Percentiles rank a stretch among this genome's conserved stretches.
Conservation (phyloP, 768 basidiomycete genomes). For the Boletus subparvulus region DNA sequence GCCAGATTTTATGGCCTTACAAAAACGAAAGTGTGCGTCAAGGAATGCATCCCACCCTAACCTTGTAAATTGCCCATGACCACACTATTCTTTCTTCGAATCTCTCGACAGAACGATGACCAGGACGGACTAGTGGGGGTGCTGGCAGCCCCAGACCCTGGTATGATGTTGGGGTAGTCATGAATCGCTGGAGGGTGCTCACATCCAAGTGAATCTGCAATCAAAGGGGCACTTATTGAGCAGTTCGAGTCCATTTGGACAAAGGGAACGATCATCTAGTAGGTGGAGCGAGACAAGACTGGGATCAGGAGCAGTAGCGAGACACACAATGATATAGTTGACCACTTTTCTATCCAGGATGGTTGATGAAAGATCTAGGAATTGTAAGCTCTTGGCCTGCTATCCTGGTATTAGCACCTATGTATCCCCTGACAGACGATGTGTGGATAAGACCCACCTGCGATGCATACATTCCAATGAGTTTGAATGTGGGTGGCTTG, state of each 20-base stretch:
- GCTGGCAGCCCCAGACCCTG: constrained; percentile 13
- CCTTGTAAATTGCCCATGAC: too few relatives aligned
- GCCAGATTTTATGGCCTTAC: too few relatives aligned
- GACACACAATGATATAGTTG: constrained; percentile 74
- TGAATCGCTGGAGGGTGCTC: constrained; percentile 68
- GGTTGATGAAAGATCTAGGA: constrained; percentile 89
- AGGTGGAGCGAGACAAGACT: constrained; percentile 78
- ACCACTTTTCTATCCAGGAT: constrained; percentile 78
- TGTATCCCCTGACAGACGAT: background rate
- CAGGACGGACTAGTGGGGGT: background rate
- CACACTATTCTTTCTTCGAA: too few relatives aligned
- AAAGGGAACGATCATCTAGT: constrained; percentile 75
- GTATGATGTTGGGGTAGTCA: constrained; percentile 85
- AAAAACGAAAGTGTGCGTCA: too few relatives aligned
- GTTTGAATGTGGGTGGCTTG: constrained; percentile 70
- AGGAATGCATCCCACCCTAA: too few relatives aligned
- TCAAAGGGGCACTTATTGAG: constrained; percentile 56
- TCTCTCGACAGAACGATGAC: too few relatives aligned
- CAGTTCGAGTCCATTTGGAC: constrained; percentile 71
- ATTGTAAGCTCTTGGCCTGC: constrained; percentile 75
- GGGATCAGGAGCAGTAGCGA: constrained; percentile 40
- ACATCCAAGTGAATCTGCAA: background rate
- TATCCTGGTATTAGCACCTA: background rate
- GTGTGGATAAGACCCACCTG: constrained; percentile 46
- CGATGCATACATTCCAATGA: constrained; percentile 76